Evolutionary conservation across 176 grass and related monocot species (phyloP), one percentile per base, ranked within the genome.

Genomic region (Poa annua): DNA sequence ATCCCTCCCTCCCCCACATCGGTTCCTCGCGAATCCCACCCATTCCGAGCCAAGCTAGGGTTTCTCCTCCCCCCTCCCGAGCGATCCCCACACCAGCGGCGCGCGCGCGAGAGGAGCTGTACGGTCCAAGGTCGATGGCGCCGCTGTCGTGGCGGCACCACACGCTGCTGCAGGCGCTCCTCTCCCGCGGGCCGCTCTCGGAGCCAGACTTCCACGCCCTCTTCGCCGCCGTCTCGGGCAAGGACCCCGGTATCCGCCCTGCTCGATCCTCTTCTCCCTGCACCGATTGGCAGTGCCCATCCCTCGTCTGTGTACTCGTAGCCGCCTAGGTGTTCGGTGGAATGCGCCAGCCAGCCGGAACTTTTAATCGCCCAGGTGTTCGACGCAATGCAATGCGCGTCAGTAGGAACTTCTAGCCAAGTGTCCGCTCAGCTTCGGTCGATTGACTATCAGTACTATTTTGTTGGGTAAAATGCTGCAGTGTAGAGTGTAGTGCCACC

Each of bases 101-200:
- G 20, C 33, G 52, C 33, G 51, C 34, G 2, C 20, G 13, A 8
- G 25, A 52, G 15, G 22, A 54, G 9, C 68, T 4, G 21, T 42
- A 52, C 19, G 74, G 72, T 65, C 2, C 45, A 35, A n/a, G 21
- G 21, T 41, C 3, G 36, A 93, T 93, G 92, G 70, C 84, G 68
- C 62, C 80, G 29, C 76, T 91, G 25, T 57, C 89, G 16, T 91
- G 90, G 94, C 85, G 82, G 26, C 89, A 94, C 80, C 91, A 94
- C 87, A 74, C 89, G 48, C 82, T 93, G 36, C 84, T 97, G 53
- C 91, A 97, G 90, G 91, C 91, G 51, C 85, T 92, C 33, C 84
- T 94, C 65, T 88, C 51, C 56, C 82, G 91, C 41, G 94, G 91
- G 7, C 94, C 89, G 1, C 88, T 94, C 63, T 26, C 77, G 3